Base-by-base conservation (phyloP, 805 yeast genomes). In the Ascoidea rubescens region DNA sequence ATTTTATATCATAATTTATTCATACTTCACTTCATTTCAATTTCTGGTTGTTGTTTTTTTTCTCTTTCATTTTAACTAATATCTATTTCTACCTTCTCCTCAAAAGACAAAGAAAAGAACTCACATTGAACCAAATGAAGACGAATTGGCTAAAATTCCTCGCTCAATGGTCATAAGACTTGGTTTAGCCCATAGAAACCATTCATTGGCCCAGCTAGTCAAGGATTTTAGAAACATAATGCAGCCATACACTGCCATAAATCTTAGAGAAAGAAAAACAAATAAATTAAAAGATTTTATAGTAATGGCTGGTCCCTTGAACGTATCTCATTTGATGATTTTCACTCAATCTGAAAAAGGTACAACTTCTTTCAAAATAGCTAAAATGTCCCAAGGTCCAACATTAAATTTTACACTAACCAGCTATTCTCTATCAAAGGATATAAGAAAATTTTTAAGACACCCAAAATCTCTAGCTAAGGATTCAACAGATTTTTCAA, bases 251-350 rank as follows among this genome's bases (percentile, higher is more conserved):
- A 93, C 99, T 2, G 97, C 98, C 10, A 80, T 88, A 60, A 85
- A 80, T 58, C 74, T 93, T 54, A 76, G 82, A 57, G 99, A 93
- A 68, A 74, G 98, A 50, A 87, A 87, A 64, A 73, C 87, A 45
- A 93, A 93, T 67, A 86, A 82, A 63, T 72, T 93, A 58, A 87
- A 85, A 65, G 99, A 91, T 68, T 93, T 85, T 60, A 78, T 90
- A n/a, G 96, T 88, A n/a, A 90, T 93, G 96, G 87, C 96, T 45
- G 98, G 98, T 5, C 98, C 98, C 12, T 72, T 93, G 47, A 96
- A 96, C 31, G 96, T 93, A 28, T 76, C 91, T 5, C 96, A 91
- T 67, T 68, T 93, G 62, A 79, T 93, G 68, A 72, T 91, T 21
- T 90, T 93, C 71, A 83, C 88, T 56, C 96, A 89, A 64, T 77